Conservation (phyloP, 1,284 basidiomycete species). For the Irpex sp. region DNA sequence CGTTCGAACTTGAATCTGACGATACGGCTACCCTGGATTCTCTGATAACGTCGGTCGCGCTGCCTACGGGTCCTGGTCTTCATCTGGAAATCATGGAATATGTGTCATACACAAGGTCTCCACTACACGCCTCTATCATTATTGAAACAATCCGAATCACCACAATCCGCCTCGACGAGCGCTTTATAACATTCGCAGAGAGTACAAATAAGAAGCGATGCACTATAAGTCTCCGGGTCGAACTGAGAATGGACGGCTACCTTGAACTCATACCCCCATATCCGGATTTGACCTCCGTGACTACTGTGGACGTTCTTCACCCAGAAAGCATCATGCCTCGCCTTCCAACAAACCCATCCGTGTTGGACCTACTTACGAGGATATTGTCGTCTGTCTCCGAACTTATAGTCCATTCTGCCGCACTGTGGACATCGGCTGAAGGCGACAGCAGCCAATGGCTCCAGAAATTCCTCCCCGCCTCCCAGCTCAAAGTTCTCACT, state of each 20-base stretch:
- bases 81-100: not conserved
- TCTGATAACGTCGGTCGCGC: not conserved
- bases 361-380: not conserved
- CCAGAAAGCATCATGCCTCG: not conserved
- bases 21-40: not conserved
- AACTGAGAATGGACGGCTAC: not conserved
- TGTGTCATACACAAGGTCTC: too few species aligned
- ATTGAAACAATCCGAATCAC: too few species aligned
- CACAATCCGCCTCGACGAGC: too few species aligned
- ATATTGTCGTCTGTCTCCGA: not conserved
- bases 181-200: too few species aligned
- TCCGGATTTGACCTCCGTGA: not conserved
- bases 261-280: not conserved
- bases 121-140: too few species aligned
- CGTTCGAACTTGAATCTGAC: not conserved
- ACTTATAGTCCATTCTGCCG: not conserved
- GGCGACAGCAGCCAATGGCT: not conserved
- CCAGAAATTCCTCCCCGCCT: not conserved
- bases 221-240: not conserved
- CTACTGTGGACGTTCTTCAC: not conserved
- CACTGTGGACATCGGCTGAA: too few species aligned
- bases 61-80: not conserved
- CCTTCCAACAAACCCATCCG: not conserved
- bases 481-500: not conserved
- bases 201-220: not conserved